Evolutionary conservation across 805 yeast species (phyloP), one percentile per base, ranked within the genome.

Genomic region (Lachancea thermotolerans): DNA sequence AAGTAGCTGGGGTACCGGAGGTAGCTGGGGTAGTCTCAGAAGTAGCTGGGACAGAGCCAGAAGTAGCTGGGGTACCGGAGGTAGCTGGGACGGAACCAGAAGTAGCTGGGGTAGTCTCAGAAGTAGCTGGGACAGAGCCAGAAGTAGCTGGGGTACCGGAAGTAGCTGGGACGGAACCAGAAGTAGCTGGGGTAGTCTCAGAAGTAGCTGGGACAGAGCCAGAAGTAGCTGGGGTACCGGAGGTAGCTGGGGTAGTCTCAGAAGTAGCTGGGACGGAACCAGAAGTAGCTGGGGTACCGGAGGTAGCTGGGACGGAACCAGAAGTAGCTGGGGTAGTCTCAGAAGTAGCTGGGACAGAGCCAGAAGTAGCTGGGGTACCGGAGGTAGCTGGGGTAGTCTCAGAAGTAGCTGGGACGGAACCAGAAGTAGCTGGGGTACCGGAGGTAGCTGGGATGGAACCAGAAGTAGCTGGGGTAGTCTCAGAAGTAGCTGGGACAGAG

Each of bases 161-260:
- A n/a, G n/a, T n/a, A n/a, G n/a, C n/a, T n/a, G n/a, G n/a, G n/a
- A n/a, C n/a, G 33, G 37, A 32, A 41, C 42, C 37, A 27, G 45
- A 41, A 12, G 39, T 31, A 14, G 15, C 27, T 41, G 45, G 48
- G 15, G 39, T 39, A 18, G 46, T n/a, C n/a, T n/a, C n/a, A n/a
- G n/a, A n/a, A n/a, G n/a, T n/a, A n/a, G n/a, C n/a, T n/a, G n/a
- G n/a, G n/a, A n/a, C n/a, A 25, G 37, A 32, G 41, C 42, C 37
- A 27, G 45, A 41, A 12, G 39, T 31, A 14, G 15, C 27, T 41
- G 45, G 48, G 15, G 39, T 39, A 18, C n/a, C n/a, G n/a, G 12
- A n/a, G 10, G 37, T n/a, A 17, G 21, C 29, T n/a, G 32, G 29
- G 18, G 42, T 21, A 21, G 37, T 5, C 30, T 28, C 21, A 11